A percentile compares a stretch with the other conserved stretches of the same genome.
Evolutionary conservation across 495 filamentous ascomycete genomes (phyloP).

Genomic region (Pyrenopolyporus hunteri): DNA sequence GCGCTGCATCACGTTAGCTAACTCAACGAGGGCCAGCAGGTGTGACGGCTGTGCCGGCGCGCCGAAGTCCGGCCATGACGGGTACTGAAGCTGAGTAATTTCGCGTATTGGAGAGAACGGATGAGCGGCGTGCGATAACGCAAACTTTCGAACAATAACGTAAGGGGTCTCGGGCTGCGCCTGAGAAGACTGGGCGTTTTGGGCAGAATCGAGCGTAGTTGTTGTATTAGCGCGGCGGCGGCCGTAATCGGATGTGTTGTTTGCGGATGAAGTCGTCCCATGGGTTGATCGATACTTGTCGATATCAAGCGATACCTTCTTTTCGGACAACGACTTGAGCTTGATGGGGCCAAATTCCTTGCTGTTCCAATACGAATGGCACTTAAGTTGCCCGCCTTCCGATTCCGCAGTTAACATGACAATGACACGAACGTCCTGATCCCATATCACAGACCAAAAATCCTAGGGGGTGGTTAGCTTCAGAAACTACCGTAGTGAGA

Average conservation of each 20-base stretch:
- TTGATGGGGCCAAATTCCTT: conserved; percentile 79
- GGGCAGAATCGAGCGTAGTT: conserved; percentile 28
- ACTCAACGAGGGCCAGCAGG: conserved; percentile 83
- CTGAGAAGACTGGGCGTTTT: conserved; percentile 21
- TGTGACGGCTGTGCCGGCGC: conserved; percentile 88
- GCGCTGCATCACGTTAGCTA: conserved; percentile 70
- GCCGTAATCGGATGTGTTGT: conserved; percentile 33
- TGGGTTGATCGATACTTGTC: conserved; percentile 52
- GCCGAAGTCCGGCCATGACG: conserved; percentile 95
- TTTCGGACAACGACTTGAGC: conserved; percentile 79
- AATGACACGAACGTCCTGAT: conserved; percentile 90
- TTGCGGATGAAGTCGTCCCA: conserved; percentile 30
- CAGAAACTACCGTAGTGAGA: neutral
- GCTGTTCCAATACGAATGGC: conserved; percentile 90
- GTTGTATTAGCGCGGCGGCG: conserved; percentile 40
- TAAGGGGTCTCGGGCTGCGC: conserved; percentile 65
- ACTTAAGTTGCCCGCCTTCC: conserved; percentile 93
- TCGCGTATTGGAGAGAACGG: conserved; percentile 90
- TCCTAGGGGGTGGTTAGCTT: conserved; percentile 70
- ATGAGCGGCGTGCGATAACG: conserved; percentile 72
- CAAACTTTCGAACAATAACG: conserved; percentile 86
- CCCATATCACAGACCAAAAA: conserved; percentile 98
- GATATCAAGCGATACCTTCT: conserved; percentile 75
- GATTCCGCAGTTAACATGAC: conserved; percentile 97
- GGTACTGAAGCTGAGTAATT: conserved; percentile 93